Percentiles rank a stretch among this genome's conserved stretches.
Evolutionary conservation across 176 grass and related monocot species (phyloP).

Genomic region (Zea luxurians): DNA sequence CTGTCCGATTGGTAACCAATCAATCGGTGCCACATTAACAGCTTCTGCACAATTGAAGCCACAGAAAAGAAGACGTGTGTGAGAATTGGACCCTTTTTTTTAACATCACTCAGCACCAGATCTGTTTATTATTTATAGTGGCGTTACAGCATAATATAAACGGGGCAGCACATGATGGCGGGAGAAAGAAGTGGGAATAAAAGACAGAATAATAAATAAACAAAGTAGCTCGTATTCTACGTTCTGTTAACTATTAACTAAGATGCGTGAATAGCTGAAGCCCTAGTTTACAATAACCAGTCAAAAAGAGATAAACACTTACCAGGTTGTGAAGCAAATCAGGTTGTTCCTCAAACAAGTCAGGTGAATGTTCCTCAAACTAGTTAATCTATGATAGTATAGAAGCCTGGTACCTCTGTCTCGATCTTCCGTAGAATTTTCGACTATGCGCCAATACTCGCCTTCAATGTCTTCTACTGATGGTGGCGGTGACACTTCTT

Average conservation of each 20-base stretch:
- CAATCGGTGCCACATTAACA: constrained; percentile 89
- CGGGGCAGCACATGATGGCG: neutral
- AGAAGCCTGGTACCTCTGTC: constrained; percentile 68
- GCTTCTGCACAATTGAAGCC: constrained; percentile 98
- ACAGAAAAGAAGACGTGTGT: neutral
- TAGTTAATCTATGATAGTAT: neutral
- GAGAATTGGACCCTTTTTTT: neutral
- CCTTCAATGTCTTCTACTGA: constrained; percentile 79
- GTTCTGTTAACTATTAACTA: neutral
- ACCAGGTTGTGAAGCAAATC: constrained; percentile 96
- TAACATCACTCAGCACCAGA: neutral
- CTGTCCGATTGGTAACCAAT: constrained; percentile 94
- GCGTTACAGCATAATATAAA: neutral
- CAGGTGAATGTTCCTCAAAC: constrained; percentile 66
- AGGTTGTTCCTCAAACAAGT: constrained; percentile 87
- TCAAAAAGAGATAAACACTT: constrained; percentile 34
- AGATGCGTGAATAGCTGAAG: neutral
- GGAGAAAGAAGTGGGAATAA: neutral
- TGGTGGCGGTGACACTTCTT: constrained; percentile 43
- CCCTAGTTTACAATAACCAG: constrained; percentile 13
- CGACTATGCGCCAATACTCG: constrained; percentile 92
- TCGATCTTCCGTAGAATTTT: constrained; percentile 67
- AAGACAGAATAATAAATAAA: neutral
- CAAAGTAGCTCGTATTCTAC: neutral
- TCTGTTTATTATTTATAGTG: neutral